A percentile compares a stretch with the other conserved stretches of the same genome.
Conservation (phyloP, 108 stramenopile genomes). For the Mediolabrus comicus region DNA sequence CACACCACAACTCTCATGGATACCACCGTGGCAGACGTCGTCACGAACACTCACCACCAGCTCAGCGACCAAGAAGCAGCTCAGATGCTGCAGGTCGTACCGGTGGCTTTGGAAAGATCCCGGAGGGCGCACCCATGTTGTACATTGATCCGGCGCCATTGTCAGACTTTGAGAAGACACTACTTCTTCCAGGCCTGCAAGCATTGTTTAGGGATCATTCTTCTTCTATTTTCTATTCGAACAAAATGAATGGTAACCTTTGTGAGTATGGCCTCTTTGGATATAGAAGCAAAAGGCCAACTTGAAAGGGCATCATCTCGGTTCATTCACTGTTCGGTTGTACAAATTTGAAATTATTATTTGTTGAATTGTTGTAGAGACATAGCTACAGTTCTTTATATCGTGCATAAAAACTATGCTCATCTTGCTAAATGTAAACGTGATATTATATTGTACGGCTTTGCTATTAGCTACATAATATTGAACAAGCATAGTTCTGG, state of each 20-base stretch:
- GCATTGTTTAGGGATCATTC: slow-evolving; percentile 75
- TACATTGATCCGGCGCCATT: slow-evolving; percentile 81
- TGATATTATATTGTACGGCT: neutral
- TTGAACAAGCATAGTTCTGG: slow-evolving; percentile 7
- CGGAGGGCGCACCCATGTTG: slow-evolving; percentile 66
- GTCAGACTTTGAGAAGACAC: slow-evolving; percentile 67
- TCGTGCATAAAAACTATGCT: neutral
- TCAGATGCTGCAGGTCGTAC: neutral
- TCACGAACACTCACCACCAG: slow-evolving; percentile 31
- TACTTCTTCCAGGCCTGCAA: slow-evolving; percentile 75
- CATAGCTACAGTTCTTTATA: neutral
- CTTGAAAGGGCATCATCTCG: neutral
- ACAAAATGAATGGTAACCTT: slow-evolving; percentile 3
- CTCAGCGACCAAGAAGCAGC: slow-evolving; percentile 15
- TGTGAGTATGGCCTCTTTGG: slow-evolving; percentile 43
- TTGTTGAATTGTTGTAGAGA: neutral
- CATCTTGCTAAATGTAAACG: neutral
- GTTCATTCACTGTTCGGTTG: neutral
- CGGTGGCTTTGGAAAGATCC: slow-evolving; percentile 24
- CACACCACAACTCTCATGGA: slow-evolving; percentile 24
- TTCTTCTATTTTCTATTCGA: slow-evolving; percentile 23
- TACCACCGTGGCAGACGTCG: slow-evolving; percentile 42
- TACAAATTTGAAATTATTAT: neutral
- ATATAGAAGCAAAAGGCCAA: slow-evolving; percentile 5
- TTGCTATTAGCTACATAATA: neutral